phyloP scores from a whole-genome alignment of 441 rosid genomes.

The Aleurites moluccanus region DNA sequence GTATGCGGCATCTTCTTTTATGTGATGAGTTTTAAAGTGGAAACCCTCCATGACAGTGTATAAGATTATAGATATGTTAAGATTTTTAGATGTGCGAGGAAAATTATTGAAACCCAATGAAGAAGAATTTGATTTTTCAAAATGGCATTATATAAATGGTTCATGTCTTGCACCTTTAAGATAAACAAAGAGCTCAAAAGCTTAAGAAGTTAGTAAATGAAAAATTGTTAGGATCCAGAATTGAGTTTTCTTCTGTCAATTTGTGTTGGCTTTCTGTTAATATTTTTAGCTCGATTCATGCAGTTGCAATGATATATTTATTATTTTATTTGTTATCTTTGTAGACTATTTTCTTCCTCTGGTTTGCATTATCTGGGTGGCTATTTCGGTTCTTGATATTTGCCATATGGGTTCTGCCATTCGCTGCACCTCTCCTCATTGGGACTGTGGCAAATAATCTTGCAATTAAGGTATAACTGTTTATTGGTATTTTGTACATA shows the following conservation, averaged over 20 bases:
- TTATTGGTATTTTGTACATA: background rate
- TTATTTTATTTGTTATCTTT: too few species aligned
- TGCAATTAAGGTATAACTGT: conserved; percentile 64
- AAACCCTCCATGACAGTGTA: background rate
- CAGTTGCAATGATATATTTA: background rate
- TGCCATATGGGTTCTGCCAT: conserved; percentile 79
- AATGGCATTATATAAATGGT: background rate
- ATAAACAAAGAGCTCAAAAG: too few species aligned
- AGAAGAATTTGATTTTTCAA: background rate
- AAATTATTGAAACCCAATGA: background rate
- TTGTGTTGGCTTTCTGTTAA: background rate
- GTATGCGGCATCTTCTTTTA: too few species aligned
- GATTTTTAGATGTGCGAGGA: background rate
- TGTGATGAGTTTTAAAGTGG: background rate
- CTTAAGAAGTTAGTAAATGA: too few species aligned
- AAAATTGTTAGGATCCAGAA: background rate
- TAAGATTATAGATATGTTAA: background rate
- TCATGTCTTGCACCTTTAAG: background rate
- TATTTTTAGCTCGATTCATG: background rate
- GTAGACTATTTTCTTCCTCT: conserved; percentile 81
- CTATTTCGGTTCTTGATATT: conserved; percentile 71
- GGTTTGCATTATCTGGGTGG: conserved; percentile 98
- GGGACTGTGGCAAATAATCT: conserved; percentile 89
- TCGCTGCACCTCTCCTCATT: conserved; percentile 96
- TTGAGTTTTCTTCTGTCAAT: background rate